A percentile compares a stretch with the other conserved stretches of the same genome.
Conservation (phyloP, 352 stramenopile species). For the Pythium phragmitis region DNA sequence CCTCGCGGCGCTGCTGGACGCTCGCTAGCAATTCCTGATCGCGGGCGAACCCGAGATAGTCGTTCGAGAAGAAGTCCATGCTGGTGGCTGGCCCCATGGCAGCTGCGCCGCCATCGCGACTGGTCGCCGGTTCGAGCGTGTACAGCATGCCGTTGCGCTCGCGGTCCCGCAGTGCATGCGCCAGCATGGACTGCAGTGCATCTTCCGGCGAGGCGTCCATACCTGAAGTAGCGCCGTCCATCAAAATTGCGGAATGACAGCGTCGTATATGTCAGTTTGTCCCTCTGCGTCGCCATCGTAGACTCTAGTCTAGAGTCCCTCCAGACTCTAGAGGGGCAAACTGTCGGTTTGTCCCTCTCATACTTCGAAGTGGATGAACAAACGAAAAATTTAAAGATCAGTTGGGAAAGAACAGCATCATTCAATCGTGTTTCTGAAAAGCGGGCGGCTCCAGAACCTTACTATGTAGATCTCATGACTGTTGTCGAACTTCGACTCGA, state of each 20-base stretch:
- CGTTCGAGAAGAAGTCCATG: slow-evolving; percentile 97
- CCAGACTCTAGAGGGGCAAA: too few species aligned
- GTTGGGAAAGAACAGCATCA: not conserved
- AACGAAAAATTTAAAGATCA: slow-evolving; percentile 9
- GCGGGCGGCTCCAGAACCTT: not conserved
- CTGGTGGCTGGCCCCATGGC: slow-evolving; percentile 23
- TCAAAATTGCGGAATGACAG: not conserved
- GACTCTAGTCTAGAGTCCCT: too few species aligned
- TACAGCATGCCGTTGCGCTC: slow-evolving; percentile 55
- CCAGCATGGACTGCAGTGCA: slow-evolving; percentile 15
- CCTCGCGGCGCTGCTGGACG: slow-evolving; percentile 45
- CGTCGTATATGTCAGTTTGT: not conserved
- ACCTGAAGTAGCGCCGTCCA: not conserved
- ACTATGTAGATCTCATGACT: not conserved
- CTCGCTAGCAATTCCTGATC: slow-evolving; percentile 50
- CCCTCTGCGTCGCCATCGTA: too few species aligned
- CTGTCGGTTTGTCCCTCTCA: too few species aligned
- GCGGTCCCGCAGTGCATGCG: slow-evolving; percentile 30
- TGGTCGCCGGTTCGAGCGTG: slow-evolving; percentile 30
- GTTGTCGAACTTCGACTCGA: not conserved
- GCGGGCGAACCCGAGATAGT: slow-evolving; percentile 95
- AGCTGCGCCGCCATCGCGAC: slow-evolving; percentile 1
- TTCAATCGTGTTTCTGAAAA: slow-evolving; percentile 2
- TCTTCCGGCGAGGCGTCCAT: not conserved
- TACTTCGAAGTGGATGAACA: not conserved